Percentiles rank a stretch among this genome's conserved stretches.
Evolutionary conservation across 2,329 filamentous ascomycete species (phyloP).

Genomic region (Colletotrichum falcatum): DNA sequence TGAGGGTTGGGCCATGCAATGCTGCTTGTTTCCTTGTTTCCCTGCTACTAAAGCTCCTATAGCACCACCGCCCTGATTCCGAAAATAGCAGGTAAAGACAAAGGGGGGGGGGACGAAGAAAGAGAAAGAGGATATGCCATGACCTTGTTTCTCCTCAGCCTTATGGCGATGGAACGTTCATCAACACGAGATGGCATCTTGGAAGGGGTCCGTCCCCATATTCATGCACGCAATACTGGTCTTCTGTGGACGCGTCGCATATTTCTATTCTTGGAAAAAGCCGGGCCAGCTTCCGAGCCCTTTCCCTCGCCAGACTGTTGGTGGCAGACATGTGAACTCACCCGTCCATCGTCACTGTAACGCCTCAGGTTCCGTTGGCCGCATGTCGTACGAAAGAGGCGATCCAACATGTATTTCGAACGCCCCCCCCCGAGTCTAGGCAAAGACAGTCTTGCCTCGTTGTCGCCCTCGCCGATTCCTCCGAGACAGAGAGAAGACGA

Average conservation of each 20-base stretch:
- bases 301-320: background rate
- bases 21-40: background rate
- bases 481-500: background rate
- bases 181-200: constrained; percentile 20
- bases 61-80: constrained; percentile 6
- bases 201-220: background rate
- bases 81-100: constrained; percentile 15
- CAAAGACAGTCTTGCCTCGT: background rate
- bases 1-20: background rate
- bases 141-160: constrained; percentile 19
- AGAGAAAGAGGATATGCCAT: background rate
- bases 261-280: constrained; percentile 34
- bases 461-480: too few relatives aligned
- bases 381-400: too few relatives aligned
- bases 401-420: background rate
- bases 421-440: background rate
- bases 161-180: constrained; percentile 6
- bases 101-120: background rate
- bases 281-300: background rate
- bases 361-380: too few relatives aligned
- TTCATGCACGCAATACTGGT: background rate
- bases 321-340: background rate
- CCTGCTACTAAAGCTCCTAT: background rate
- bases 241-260: background rate
- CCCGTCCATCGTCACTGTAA: background rate